Evolutionary conservation across 352 stramenopile genomes (phyloP).

Genomic region (Globisporangium irregulare): DNA sequence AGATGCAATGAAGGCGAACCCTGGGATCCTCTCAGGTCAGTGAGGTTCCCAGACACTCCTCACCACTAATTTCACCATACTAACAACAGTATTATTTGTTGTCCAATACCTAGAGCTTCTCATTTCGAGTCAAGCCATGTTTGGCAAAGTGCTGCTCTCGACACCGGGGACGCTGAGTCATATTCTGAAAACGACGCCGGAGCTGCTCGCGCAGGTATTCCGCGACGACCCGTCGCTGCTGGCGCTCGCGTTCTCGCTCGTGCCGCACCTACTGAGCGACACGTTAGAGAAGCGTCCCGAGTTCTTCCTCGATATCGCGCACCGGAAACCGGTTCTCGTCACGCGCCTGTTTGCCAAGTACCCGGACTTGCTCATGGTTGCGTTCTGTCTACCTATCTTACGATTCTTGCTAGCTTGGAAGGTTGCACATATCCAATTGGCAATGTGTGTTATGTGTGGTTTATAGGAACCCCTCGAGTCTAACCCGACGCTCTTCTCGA

Average conservation of each 20-base stretch:
- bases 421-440: no score
- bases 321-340: conserved; percentile 60
- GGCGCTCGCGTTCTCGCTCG: conserved; percentile 40
- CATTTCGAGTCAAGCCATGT: conserved; percentile 34
- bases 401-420: no score
- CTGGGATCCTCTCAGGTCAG: conserved; percentile 53
- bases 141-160: conserved; percentile 41
- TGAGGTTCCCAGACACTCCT: background rate
- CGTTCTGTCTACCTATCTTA: background rate
- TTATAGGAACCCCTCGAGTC: conserved; percentile 61
- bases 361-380: conserved; percentile 64
- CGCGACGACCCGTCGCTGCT: conserved; percentile 48
- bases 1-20: conserved; percentile 43
- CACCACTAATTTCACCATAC: background rate
- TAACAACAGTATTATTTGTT: background rate
- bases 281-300: conserved; percentile 62
- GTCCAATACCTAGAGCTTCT: conserved; percentile 29
- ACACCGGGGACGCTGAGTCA: conserved; percentile 45
- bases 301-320: conserved; percentile 65
- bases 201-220: conserved; percentile 45
- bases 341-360: conserved; percentile 57
- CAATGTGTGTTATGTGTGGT: background rate
- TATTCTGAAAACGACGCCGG: conserved; percentile 47
- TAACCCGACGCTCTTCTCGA: conserved; percentile 69
- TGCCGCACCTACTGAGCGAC: conserved; percentile 56